Evolutionary conservation across 768 basidiomycete genomes (phyloP), one percentile per base, ranked within the genome.

Genomic region (Macrolepiota fuliginosa): DNA sequence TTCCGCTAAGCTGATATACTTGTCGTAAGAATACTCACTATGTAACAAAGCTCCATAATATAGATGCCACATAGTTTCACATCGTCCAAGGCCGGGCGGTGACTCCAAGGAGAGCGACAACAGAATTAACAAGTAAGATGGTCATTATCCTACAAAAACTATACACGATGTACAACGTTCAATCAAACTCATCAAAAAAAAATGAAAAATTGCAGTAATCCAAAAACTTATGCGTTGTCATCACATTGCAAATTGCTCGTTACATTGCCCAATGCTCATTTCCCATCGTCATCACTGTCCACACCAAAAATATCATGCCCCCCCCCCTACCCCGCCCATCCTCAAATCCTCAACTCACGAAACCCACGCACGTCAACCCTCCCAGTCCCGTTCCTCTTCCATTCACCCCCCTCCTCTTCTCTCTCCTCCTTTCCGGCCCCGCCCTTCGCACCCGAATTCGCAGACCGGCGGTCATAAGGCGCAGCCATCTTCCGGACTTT

Each of bases 341-440:
- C 37, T 62, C 68, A 81, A 63, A 91, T 91, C 81, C 83, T 89
- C 72, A 91, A 71, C 75, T 91, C 90, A 66, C 89, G 76, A 72
- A 91, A 91, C 56, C 90, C 90, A 56, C 90, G 78, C 56, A 91
- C 89, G 71, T 91, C 90, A 62, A 91, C 71, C 67, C 89, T 76
- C 54, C 89, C 90, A 35, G 83, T 82, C 64, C 89, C 89, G 72
- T 88, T 91, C 71, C 74, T 79, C 68, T 73, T 76, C 89, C 90
- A 91, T 66, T 79, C 77, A 56, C 67, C 71, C 29, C 65, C 72
- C 61, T 56, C 66, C 61, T 70, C 77, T 13, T 73, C 29, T 69
- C 51, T 54, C 61, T 24, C 65, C 74, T 4, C 71, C 76, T 22
- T 69, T 66, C 45, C 66, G 87, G 3, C 88, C 87, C 66, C 82